A percentile compares a stretch with the other conserved stretches of the same genome.
phyloP scores from a whole-genome alignment of 2,329 filamentous ascomycete genomes.

The Blastomyces silverae region DNA sequence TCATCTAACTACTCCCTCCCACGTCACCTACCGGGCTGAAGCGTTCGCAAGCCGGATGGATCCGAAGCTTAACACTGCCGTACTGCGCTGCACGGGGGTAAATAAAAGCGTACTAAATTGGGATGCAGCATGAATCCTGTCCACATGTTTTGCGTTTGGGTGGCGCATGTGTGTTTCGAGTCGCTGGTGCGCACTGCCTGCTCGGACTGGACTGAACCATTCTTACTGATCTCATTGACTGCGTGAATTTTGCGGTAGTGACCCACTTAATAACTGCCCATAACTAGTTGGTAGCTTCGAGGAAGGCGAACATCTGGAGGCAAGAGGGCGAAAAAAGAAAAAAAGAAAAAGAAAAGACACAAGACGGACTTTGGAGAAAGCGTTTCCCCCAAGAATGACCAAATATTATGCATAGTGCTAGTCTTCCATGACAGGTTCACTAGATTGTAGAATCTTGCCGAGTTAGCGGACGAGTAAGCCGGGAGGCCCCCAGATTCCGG shows the following conservation, averaged over 20 bases:
- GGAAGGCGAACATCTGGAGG: background rate
- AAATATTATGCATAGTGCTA: background rate
- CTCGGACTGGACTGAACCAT: background rate
- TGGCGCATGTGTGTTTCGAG: background rate
- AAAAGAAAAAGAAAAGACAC: background rate
- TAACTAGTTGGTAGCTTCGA: background rate
- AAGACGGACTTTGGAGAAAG: background rate
- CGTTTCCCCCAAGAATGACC: background rate
- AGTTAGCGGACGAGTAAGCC: background rate
- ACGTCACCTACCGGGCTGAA: conserved; percentile 21
- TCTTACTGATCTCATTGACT: conserved; percentile 3
- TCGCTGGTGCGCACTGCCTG: background rate
- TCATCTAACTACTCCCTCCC: conserved; percentile 48
- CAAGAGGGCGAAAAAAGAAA: too few species aligned
- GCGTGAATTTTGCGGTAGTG: background rate
- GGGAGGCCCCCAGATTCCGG: background rate
- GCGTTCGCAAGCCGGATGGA: background rate
- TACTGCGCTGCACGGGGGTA: background rate
- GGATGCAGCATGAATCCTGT: background rate
- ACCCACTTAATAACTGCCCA: background rate
- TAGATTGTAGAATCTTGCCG: background rate
- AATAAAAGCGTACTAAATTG: background rate
- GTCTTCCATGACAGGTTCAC: background rate
- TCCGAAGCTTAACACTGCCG: background rate
- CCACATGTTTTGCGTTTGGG: background rate